These are phyloP conservation scores for Trifolium fragiferum DNA, from an alignment of 306 rosid genomes.

Conservation along the genomic window DNA sequence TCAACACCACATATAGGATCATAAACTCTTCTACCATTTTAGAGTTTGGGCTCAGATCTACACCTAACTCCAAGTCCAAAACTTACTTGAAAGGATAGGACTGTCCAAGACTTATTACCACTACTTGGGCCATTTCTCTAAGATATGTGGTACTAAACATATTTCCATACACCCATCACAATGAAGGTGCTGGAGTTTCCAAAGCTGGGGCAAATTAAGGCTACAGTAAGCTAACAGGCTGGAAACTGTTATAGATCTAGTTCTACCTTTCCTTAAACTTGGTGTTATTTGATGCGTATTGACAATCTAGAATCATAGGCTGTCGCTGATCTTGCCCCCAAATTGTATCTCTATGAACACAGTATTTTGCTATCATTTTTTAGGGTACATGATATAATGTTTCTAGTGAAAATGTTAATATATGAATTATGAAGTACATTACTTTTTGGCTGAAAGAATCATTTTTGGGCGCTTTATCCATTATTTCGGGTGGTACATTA, in stretches of 20 bases:
- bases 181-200: neutral
- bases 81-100: neutral
- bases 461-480: slow-evolving; percentile 12
- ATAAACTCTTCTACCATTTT: neutral
- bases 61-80: no score
- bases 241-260: neutral
- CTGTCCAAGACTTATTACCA: neutral
- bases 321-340: neutral
- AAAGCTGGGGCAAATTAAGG: neutral
- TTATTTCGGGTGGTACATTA: neutral
- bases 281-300: slow-evolving; percentile 1
- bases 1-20: neutral
- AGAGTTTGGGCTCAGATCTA: neutral
- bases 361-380: slow-evolving; percentile 26
- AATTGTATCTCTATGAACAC: neutral
- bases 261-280: slow-evolving; percentile 9
- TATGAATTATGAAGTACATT: neutral
- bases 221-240: neutral
- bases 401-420: slow-evolving; percentile 24
- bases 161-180: neutral
- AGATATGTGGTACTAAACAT: neutral
- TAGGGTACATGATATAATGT: slow-evolving; percentile 7
- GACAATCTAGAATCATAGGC: slow-evolving; percentile 9
- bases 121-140: neutral
- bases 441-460: slow-evolving; percentile 16